phyloP scores from a whole-genome alignment of 1,139 yeast genomes.

The Groenewaldozyma auringiensis region DNA sequence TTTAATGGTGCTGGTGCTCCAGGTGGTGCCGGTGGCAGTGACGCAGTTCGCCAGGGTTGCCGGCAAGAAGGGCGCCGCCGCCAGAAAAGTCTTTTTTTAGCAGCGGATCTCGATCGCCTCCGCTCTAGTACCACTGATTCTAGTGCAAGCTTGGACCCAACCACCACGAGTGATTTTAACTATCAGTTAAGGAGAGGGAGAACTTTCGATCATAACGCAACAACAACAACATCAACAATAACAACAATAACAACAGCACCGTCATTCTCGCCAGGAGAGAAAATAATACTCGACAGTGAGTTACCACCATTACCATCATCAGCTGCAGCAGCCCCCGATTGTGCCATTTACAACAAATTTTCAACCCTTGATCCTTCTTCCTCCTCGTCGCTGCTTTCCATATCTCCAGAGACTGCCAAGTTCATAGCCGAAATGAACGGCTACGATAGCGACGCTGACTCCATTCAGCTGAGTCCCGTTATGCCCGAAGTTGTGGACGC shows the following conservation, averaged over 20 bases:
- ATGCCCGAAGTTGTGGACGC: not conserved
- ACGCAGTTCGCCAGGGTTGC: not conserved
- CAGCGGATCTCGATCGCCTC: not conserved
- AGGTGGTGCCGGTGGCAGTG: too few relatives aligned
- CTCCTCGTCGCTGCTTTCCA: not conserved
- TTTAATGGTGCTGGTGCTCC: too few relatives aligned
- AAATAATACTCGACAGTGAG: too few relatives aligned
- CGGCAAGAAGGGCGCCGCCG: not conserved
- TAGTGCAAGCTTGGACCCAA: not conserved
- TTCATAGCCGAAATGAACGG: conserved; percentile 1
- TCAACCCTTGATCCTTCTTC: not conserved
- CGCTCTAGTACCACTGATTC: not conserved
- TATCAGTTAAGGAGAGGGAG: not conserved
- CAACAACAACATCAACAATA: too few relatives aligned
- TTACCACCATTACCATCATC: too few relatives aligned
- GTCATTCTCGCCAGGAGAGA: not conserved
- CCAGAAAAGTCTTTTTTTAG: not conserved
- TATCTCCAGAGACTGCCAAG: conserved; percentile 1
- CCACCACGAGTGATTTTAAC: not conserved
- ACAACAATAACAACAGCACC: too few relatives aligned
- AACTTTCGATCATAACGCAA: too few relatives aligned
- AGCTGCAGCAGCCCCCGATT: not conserved
- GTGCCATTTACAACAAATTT: not conserved
- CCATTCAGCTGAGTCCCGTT: conserved; percentile 3
- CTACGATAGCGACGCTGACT: conserved; percentile 1